Evolutionary conservation across 2,329 filamentous ascomycete genomes (phyloP).

Genomic region (Anisogramma anomala): DNA sequence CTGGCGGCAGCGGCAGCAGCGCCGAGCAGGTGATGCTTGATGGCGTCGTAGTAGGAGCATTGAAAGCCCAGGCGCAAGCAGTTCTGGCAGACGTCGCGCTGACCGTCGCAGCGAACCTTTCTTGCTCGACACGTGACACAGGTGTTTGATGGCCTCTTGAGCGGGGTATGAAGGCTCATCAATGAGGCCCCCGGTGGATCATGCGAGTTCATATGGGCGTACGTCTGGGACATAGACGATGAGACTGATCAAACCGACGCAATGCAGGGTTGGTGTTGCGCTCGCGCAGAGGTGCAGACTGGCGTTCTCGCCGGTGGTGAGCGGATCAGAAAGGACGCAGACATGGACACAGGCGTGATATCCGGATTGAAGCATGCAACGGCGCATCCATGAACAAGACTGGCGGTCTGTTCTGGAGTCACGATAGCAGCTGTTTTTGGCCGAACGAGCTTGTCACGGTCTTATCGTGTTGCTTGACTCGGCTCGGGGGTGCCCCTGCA

Average conservation of each 20-base stretch:
- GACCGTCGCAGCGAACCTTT: slow-evolving; percentile 48
- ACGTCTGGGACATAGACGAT: neutral
- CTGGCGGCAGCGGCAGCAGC: slow-evolving; percentile 13
- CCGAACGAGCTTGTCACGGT: too few species aligned
- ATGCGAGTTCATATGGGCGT: slow-evolving; percentile 6
- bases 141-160: slow-evolving; percentile 14
- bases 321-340: too few species aligned
- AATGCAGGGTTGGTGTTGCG: neutral
- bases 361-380: too few species aligned
- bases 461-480: too few species aligned
- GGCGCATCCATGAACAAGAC: too few species aligned
- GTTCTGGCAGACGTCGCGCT: slow-evolving; percentile 42
- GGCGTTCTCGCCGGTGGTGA: too few species aligned
- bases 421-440: too few species aligned
- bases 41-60: slow-evolving; percentile 43
- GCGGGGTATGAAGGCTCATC: slow-evolving; percentile 13
- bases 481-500: too few species aligned
- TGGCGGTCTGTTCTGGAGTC: too few species aligned
- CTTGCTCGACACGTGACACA: slow-evolving; percentile 19
- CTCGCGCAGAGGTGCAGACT: slow-evolving; percentile 1
- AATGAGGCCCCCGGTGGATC: slow-evolving; percentile 2
- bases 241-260: neutral
- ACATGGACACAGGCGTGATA: too few species aligned
- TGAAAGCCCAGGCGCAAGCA: slow-evolving; percentile 47
- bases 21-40: slow-evolving; percentile 11